phyloP scores from a whole-genome alignment of 2,329 filamentous ascomycete genomes.

The Beauveria australis region DNA sequence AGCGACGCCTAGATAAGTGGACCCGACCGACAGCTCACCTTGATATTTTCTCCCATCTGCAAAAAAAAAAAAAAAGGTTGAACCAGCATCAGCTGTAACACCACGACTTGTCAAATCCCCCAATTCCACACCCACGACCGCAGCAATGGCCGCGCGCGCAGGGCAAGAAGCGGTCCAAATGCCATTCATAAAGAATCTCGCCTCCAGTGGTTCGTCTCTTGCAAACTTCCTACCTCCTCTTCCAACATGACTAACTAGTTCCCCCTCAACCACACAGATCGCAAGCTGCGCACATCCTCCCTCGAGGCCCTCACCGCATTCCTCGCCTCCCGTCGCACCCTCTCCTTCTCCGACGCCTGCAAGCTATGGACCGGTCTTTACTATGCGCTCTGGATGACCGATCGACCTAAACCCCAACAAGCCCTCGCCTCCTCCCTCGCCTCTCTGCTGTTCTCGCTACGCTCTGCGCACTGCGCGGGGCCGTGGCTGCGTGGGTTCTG shows the following conservation, averaged over 20 bases:
- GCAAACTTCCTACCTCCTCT: neutral
- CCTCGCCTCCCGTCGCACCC: conserved; percentile 53
- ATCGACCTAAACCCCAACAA: conserved; percentile 82
- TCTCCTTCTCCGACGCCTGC: conserved; percentile 63
- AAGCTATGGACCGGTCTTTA: conserved; percentile 96
- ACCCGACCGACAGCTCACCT: conserved; percentile 8
- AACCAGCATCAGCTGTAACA: neutral
- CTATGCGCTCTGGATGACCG: conserved; percentile 90
- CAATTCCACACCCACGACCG: conserved; percentile 12
- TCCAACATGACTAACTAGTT: neutral
- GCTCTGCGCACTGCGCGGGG: conserved; percentile 39
- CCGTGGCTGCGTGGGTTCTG: conserved; percentile 59
- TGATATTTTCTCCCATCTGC: conserved; percentile 11
- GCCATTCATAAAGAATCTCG: conserved; percentile 77
- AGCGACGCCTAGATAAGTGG: neutral
- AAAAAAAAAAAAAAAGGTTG: conserved; percentile 2
- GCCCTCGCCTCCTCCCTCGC: conserved; percentile 72
- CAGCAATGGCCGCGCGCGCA: conserved; percentile 28
- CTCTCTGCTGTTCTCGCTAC: conserved; percentile 41
- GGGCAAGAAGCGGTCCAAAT: conserved; percentile 35
- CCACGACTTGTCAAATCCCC: neutral
- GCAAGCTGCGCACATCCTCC: conserved; percentile 67
- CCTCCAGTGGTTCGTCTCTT: conserved; percentile 64
- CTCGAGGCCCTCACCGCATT: conserved; percentile 70
- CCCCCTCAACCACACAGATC: conserved; percentile 48